Conservation (phyloP, 495 filamentous ascomycete genomes). For the Tuber melanosporum region DNA sequence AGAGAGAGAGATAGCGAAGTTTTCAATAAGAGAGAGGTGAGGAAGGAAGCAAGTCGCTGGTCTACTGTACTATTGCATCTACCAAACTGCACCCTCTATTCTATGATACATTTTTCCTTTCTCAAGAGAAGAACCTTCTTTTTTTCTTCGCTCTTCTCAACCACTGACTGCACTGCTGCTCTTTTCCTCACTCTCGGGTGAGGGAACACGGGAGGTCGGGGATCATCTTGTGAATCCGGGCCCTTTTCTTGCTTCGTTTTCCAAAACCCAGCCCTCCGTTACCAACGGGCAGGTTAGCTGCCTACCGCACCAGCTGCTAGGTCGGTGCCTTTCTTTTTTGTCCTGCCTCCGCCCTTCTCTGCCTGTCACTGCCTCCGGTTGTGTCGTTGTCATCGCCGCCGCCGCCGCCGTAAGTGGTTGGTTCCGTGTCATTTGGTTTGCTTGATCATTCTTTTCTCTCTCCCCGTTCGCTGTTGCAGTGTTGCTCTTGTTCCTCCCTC, state of each 20-base stretch:
- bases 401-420: not conserved
- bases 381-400: conserved; percentile 7
- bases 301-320: not conserved
- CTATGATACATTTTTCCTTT: not conserved
- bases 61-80: not conserved
- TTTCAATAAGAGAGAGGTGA: not conserved
- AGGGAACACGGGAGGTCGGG: not conserved
- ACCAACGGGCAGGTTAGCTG: not conserved
- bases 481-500: conserved; percentile 13
- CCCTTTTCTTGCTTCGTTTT: not conserved
- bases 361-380: conserved; percentile 7
- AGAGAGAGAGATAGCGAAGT: not conserved
- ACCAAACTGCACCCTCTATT: not conserved
- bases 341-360: not conserved
- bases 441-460: conserved; percentile 17
- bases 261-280: not conserved
- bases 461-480: conserved; percentile 15
- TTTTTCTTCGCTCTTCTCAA: not conserved
- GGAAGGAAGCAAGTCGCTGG: not conserved
- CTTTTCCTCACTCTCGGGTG: not conserved
- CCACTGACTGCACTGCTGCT: not conserved
- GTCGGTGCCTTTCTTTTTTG: conserved; percentile 2
- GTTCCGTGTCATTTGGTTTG: not conserved
- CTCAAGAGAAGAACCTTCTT: not conserved
- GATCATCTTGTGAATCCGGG: not conserved